Evolutionary conservation across 1,139 yeast genomes (phyloP), one percentile per base, ranked within the genome.

Genomic region (Saccharomyces hybrid): DNA sequence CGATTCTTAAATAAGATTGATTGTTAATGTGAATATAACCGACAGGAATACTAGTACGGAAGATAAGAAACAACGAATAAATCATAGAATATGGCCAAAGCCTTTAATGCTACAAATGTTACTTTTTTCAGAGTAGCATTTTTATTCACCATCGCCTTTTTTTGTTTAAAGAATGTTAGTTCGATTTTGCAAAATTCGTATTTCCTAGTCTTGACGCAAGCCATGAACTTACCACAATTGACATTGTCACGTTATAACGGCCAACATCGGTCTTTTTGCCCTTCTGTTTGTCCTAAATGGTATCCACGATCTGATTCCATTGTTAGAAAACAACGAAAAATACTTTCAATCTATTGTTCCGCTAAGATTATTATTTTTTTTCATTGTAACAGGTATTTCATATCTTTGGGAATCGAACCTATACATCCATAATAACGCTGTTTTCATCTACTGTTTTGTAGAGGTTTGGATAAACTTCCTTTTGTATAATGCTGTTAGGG

Each of bases 391-490:
- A 9, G 74, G 71, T 2, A 51, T 59, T 44, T 63, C 74, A 6
- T 75, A 75, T 52, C 27, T 63, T 20, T 57, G 61, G 55, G 72
- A 72, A 27, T 73, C 73, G 23, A 74, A 76, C 53, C 68, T 76
- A 14, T 70, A 73, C 41, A 53, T 84, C 25, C 82, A 85, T 63
- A 85, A 84, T 69, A 83, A 82, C 64, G 73, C 82, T 49, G 79
- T 84, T 2, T 83, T 85, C 59, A 74, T 80, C 2, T 85, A 79
- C 65, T 69, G 82, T n/a, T 84, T 85, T 61, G 66, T 81, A 59
- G 95, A 86, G 65, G 76, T 85, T 32, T 85, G 91, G 91, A 72
- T 83, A 64, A 83, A 84, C 62, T 82, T 84, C 58, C 72, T 85
- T 61, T 77, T 84, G 50, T 85, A 76, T 67, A 81, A 78, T 64